phyloP scores from a whole-genome alignment of 495 filamentous ascomycete genomes.

The Aspergillus bridgeri region DNA sequence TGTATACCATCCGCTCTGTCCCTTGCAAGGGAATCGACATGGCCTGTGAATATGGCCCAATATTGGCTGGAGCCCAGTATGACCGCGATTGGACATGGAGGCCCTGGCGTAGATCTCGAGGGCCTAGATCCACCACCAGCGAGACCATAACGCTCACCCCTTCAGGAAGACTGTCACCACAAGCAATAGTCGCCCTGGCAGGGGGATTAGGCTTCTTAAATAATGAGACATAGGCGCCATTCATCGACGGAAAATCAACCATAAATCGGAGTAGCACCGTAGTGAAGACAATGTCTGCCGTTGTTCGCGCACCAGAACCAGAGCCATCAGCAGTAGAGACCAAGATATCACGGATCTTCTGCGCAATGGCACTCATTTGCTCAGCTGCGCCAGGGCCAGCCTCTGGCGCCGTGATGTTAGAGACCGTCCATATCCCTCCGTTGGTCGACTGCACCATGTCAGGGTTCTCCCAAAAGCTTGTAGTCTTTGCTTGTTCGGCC shows the following conservation, averaged over 20 bases:
- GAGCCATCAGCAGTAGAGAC: conserved; percentile 10
- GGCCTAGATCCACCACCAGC: conserved; percentile 40
- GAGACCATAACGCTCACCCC: conserved; percentile 60
- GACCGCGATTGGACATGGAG: conserved; percentile 91
- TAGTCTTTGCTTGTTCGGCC: not conserved
- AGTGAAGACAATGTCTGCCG: conserved; percentile 64
- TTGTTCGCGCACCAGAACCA: conserved; percentile 17
- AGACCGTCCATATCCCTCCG: conserved; percentile 34
- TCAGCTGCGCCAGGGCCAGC: conserved; percentile 34
- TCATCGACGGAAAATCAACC: conserved; percentile 70
- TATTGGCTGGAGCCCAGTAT: conserved; percentile 98
- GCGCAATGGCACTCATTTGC: conserved; percentile 45
- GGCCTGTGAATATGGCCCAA: conserved; percentile 95
- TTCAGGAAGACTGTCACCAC: conserved; percentile 58
- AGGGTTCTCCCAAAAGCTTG: conserved; percentile 12
- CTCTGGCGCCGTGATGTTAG: conserved; percentile 43
- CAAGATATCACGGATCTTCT: conserved; percentile 35
- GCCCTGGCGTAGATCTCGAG: conserved; percentile 41
- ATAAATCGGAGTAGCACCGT: conserved; percentile 78
- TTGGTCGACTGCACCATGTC: conserved; percentile 20
- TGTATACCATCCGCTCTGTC: conserved; percentile 44
- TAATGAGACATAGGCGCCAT: conserved; percentile 66
- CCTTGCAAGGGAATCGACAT: conserved; percentile 53
- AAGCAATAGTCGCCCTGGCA: conserved; percentile 77
- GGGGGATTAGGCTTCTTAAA: conserved; percentile 76